phyloP scores from a whole-genome alignment of 2,329 filamentous ascomycete genomes.

The Beauveria brongniartii region DNA sequence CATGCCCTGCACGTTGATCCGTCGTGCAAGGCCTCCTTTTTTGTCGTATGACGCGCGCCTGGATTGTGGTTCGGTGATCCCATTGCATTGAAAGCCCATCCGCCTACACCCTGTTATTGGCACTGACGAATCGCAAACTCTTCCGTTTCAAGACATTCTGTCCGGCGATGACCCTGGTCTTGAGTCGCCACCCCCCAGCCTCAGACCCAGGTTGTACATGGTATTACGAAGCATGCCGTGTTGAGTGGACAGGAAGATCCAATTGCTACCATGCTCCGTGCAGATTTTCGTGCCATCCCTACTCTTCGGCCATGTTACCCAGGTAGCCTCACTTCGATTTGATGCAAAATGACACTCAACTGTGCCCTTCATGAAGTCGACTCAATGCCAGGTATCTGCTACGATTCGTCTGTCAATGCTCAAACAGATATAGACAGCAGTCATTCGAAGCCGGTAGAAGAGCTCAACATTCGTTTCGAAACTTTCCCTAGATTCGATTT shows the following conservation, averaged over 20 bases:
- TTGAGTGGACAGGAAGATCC: neutral
- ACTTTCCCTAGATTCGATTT: no score
- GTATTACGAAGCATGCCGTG: neutral
- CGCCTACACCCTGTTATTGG: neutral
- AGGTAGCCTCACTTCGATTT: neutral
- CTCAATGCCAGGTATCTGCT: neutral
- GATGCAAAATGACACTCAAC: neutral
- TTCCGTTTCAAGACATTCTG: slow-evolving; percentile 9
- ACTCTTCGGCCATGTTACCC: neutral
- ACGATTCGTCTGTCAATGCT: no score
- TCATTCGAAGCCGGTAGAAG: no score
- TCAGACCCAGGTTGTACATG: neutral
- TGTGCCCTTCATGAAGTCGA: neutral
- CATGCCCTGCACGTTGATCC: neutral
- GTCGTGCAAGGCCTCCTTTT: neutral
- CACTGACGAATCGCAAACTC: slow-evolving; percentile 4
- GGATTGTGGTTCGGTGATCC: neutral
- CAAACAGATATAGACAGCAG: neutral
- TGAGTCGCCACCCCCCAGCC: neutral
- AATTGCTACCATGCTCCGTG: neutral
- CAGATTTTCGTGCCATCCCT: neutral
- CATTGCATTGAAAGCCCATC: neutral
- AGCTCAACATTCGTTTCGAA: no score
- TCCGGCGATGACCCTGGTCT: neutral
- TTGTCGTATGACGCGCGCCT: neutral